Percentiles rank a stretch among this genome's conserved stretches.
Conservation (phyloP, 2,329 filamentous ascomycete genomes). For the Cordyceps javanica region DNA sequence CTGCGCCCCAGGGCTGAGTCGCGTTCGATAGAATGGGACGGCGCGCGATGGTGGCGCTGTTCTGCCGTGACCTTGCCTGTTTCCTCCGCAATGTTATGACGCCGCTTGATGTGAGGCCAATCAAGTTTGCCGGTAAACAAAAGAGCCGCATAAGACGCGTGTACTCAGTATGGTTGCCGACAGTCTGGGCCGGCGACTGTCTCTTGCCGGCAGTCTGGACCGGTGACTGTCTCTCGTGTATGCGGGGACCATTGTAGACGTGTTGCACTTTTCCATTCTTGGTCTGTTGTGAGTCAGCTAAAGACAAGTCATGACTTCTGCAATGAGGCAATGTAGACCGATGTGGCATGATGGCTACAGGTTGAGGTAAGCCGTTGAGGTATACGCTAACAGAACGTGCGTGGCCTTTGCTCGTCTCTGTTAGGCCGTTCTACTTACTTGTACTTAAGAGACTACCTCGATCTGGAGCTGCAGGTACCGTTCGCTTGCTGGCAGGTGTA, state of each 20-base stretch:
- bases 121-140: too few relatives aligned
- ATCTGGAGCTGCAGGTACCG: neutral
- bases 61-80: neutral
- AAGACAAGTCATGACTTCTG: neutral
- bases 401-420: too few relatives aligned
- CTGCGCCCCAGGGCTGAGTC: neutral
- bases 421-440: neutral
- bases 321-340: too few relatives aligned
- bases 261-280: neutral
- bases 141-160: neutral
- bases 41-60: constrained; percentile 5
- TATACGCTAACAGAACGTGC: too few relatives aligned
- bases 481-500: neutral
- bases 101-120: neutral
- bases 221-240: neutral
- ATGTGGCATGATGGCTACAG: too few relatives aligned
- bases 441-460: neutral
- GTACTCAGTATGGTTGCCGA: neutral
- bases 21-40: neutral
- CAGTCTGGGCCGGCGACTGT: neutral
- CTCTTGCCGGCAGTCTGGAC: neutral
- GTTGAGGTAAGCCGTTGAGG: too few relatives aligned
- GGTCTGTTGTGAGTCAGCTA: neutral
- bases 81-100: neutral
- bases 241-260: neutral